Conservation (phyloP, 176 grass and related monocot species). For the Coix lacrymajobi region DNA sequence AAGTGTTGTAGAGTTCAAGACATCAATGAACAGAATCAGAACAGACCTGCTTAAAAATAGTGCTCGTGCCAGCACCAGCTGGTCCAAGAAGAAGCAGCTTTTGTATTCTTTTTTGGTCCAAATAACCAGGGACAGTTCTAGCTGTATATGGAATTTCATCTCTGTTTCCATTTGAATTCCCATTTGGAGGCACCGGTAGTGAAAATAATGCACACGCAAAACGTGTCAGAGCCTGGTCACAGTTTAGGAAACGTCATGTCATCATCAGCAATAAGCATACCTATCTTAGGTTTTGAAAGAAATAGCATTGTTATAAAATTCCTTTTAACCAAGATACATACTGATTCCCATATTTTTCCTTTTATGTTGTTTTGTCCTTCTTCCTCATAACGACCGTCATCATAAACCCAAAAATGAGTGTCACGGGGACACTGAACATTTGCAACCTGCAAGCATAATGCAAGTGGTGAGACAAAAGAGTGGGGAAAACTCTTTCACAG, state of each 20-base stretch:
- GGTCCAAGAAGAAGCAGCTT: constrained; percentile 83
- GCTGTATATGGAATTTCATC: constrained; percentile 61
- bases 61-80: constrained; percentile 81
- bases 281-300: not conserved
- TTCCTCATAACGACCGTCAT: constrained; percentile 89
- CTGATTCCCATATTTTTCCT: constrained; percentile 88
- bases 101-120: constrained; percentile 90
- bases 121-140: constrained; percentile 69
- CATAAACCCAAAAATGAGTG: constrained; percentile 99
- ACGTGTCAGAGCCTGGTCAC: constrained; percentile 60
- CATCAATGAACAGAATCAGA: constrained; percentile 5
- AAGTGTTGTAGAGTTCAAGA: not conserved
- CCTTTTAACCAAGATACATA: constrained; percentile 48
- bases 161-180: constrained; percentile 44
- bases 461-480: constrained; percentile 4
- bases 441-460: constrained; percentile 55
- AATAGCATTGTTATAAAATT: not conserved
- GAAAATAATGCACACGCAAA: constrained; percentile 80
- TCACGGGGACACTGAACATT: constrained; percentile 86
- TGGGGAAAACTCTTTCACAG: not conserved
- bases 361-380: constrained; percentile 99
- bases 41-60: constrained; percentile 91
- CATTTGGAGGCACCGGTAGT: constrained; percentile 72
- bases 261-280: constrained; percentile 1
- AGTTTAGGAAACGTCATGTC: not conserved